Base-by-base conservation (phyloP, 2,329 filamentous ascomycete species). In the Penicillium aurantiogriseum region DNA sequence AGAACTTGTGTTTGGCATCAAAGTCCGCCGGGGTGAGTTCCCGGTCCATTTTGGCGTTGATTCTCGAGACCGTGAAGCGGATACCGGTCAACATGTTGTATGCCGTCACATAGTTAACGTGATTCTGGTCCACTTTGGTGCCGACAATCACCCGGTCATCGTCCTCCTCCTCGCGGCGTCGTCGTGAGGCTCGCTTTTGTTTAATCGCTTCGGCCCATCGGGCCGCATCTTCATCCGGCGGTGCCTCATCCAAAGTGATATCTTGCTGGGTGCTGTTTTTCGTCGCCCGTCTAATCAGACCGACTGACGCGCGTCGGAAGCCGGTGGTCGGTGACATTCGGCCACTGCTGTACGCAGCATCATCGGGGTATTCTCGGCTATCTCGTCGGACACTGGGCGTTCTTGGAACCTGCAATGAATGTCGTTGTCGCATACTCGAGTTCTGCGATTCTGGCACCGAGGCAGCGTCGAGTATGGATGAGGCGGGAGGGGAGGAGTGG, bases 41-140 rank as follows among this genome's bases (percentile, higher is more conserved):
- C 54, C 93, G 88, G 75, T 97, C 92, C 74, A 97, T 85, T 78
- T 99, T 99, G 44, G 94, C 94, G 72, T 99, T 97, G 56, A 92
- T 96, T 68, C 94, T 85, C 62, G 92, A 97, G 27, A 99, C 94
- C 43, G 91, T 92, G 69, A 97, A 96, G 55, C 94, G 92, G 72
- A 99, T 99, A 62, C 94, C 94, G 39, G 94, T 99, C 78, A 99
- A 84, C 94, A 99, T 99, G 77, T 99, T 99, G 80, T 99, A 99
- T 58, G 94, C 94, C 2, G 92, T 97, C 44, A 96, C 92, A 88
- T 90, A 99, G 75, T 97, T 97, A 65, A 91, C 90, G 74, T 99
- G 94, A 69, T 91, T 90, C 79, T 97, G 92, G 72, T 99, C 94
- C 51, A 99, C 94, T 78, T 97, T 97, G 57, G 91, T 99, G 58